Evolutionary conservation across 2,329 filamentous ascomycete species (phyloP).

Genomic region (Penicillium glabrum): DNA sequence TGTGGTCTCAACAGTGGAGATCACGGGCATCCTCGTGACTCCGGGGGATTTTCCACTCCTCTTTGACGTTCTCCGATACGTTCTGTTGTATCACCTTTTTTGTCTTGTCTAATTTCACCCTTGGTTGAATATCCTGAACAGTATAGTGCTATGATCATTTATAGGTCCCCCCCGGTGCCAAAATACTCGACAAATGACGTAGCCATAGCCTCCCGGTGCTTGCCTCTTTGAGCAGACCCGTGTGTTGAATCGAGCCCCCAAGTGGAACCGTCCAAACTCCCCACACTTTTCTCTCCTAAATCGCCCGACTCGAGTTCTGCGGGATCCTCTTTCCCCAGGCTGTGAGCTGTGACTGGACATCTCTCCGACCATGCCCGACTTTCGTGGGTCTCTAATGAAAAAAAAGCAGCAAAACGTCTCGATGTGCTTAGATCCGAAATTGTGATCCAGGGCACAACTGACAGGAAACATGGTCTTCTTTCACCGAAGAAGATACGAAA

Average conservation of each 20-base stretch:
- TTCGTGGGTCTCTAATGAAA: conserved; percentile 14
- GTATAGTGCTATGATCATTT: neutral
- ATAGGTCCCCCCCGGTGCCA: neutral
- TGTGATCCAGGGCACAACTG: conserved; percentile 2
- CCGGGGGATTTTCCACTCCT: neutral
- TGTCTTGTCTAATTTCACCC: neutral
- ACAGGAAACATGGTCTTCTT: neutral
- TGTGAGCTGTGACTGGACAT: conserved; percentile 7
- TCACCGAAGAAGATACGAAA: neutral
- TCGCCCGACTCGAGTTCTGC: conserved; percentile 14
- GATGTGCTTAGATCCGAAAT: neutral
- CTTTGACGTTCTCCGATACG: neutral
- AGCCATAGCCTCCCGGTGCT: neutral
- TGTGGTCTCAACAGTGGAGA: neutral
- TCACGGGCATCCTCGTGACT: conserved; percentile 6
- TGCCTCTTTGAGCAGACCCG: neutral
- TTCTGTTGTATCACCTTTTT: neutral
- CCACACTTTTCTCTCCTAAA: conserved; percentile 21
- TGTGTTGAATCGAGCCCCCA: conserved; percentile 6
- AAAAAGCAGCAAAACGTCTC: neutral
- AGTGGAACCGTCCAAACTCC: conserved; percentile 4
- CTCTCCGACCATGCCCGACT: conserved; percentile 14
- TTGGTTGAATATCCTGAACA: neutral
- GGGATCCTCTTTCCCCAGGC: conserved; percentile 6
- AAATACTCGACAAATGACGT: neutral